Conservation (phyloP, 129 eudicot genomes). For the Lactuca saligna region DNA sequence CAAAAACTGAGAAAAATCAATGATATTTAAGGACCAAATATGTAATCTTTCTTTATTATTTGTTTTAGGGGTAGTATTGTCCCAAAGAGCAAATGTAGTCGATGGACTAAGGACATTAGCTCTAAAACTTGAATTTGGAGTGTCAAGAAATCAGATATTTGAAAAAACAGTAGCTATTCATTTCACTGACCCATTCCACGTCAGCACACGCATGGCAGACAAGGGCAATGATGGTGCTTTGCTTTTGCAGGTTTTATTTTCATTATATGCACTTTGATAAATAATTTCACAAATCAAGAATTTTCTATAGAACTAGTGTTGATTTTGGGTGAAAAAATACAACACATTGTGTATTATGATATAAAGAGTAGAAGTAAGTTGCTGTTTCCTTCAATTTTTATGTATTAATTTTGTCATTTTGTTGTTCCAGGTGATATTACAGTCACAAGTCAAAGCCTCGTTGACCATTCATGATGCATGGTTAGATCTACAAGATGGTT, state of each 20-base stretch:
- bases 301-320: no score
- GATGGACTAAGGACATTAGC: constrained; percentile 84
- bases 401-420: no score
- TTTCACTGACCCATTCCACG: constrained; percentile 87
- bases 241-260: constrained; percentile 73
- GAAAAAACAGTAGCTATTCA: constrained; percentile 91
- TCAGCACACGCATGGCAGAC: constrained; percentile 77
- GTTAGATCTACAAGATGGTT: constrained; percentile 96
- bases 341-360: no score
- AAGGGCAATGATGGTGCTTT: constrained; percentile 80
- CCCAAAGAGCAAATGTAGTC: constrained; percentile 61
- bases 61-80: constrained; percentile 40
- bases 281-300: neutral
- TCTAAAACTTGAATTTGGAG: constrained; percentile 92
- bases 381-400: neutral
- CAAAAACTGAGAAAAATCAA: no score
- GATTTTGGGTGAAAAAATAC: no score
- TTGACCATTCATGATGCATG: constrained; percentile 87
- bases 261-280: neutral
- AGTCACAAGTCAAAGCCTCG: constrained; percentile 92
- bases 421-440: constrained; percentile 62
- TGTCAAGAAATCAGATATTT: constrained; percentile 77
- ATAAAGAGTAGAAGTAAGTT: neutral
- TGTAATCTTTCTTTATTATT: no score
- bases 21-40: no score